phyloP scores from a whole-genome alignment of 495 filamentous ascomycete species.

The Aeminium ludgeri region DNA sequence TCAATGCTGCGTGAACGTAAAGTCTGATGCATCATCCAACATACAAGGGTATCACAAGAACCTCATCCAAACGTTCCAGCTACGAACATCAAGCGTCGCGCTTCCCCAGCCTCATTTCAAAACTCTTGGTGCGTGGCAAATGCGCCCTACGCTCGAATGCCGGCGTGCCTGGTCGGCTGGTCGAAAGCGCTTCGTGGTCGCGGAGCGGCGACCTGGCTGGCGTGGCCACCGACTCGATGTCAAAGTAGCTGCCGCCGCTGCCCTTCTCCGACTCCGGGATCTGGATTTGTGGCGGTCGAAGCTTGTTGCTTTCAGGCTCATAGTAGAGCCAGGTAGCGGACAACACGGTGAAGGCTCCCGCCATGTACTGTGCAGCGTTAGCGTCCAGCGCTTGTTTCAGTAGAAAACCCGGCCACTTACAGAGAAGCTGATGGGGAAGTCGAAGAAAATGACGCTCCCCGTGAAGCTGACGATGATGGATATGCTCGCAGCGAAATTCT shows the following conservation, averaged over 20 bases:
- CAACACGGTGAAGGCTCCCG: constrained; percentile 63
- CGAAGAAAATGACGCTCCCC: constrained; percentile 71
- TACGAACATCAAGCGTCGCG: background rate
- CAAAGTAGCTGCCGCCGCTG: constrained; percentile 32
- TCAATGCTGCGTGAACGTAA: too few relatives aligned
- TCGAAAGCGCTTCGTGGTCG: constrained; percentile 35
- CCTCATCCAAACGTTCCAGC: background rate
- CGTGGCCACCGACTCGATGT: constrained; percentile 32
- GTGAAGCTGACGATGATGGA: constrained; percentile 73
- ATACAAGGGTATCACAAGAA: background rate
- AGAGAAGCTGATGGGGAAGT: constrained; percentile 48
- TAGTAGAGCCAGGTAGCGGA: constrained; percentile 75
- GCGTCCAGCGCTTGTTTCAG: background rate
- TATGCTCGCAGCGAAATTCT: constrained; percentile 81
- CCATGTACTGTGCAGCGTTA: constrained; percentile 44
- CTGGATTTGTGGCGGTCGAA: constrained; percentile 48
- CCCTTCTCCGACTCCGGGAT: constrained; percentile 60
- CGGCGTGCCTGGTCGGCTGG: constrained; percentile 52
- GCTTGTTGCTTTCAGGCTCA: constrained; percentile 14
- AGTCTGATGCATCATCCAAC: too few relatives aligned
- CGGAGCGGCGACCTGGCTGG: constrained; percentile 28
- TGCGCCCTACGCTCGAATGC: constrained; percentile 22
- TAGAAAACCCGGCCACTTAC: constrained; percentile 34
- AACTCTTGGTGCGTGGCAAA: constrained; percentile 1
- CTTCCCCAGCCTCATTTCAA: background rate